Evolutionary conservation across 2,329 filamentous ascomycete genomes (phyloP).

Genomic region (Nemania serpens): DNA sequence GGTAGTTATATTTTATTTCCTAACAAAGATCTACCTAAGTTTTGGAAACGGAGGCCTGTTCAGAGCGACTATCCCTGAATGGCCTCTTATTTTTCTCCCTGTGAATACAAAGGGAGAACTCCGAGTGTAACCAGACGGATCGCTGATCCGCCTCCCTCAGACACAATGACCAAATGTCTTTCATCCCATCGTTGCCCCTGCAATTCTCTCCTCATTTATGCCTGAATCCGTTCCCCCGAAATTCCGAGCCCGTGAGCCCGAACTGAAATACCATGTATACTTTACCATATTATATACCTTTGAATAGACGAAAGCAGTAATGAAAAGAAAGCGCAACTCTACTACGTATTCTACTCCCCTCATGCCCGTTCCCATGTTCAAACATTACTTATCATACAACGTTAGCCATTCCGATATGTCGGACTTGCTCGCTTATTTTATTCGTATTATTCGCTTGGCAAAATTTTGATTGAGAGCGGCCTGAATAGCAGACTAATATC

Average conservation of each 20-base stretch:
- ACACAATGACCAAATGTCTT: no score
- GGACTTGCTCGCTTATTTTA: slow-evolving; percentile 4
- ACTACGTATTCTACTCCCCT: neutral
- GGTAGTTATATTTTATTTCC: no score
- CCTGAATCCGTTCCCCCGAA: no score
- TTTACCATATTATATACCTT: slow-evolving; percentile 14
- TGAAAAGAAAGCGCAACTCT: neutral
- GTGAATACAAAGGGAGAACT: no score
- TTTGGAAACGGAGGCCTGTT: no score
- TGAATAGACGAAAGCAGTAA: neutral
- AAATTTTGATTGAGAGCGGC: neutral
- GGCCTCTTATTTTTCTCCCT: no score
- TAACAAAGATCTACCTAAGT: no score
- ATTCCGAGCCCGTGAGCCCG: neutral
- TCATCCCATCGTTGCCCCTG: no score
- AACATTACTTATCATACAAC: slow-evolving; percentile 31
- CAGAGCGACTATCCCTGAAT: no score
- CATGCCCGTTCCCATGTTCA: slow-evolving; percentile 7
- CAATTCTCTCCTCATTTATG: no score
- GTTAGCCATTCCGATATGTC: slow-evolving; percentile 7
- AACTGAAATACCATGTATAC: slow-evolving; percentile 16
- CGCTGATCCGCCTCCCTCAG: no score
- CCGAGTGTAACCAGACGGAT: no score
- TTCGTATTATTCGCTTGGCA: slow-evolving; percentile 6
- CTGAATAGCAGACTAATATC: slow-evolving; percentile 33